These are phyloP conservation scores for Suillus ampliporus DNA, from an alignment of 768 basidiomycete genomes.

Conservation along the genomic window DNA sequence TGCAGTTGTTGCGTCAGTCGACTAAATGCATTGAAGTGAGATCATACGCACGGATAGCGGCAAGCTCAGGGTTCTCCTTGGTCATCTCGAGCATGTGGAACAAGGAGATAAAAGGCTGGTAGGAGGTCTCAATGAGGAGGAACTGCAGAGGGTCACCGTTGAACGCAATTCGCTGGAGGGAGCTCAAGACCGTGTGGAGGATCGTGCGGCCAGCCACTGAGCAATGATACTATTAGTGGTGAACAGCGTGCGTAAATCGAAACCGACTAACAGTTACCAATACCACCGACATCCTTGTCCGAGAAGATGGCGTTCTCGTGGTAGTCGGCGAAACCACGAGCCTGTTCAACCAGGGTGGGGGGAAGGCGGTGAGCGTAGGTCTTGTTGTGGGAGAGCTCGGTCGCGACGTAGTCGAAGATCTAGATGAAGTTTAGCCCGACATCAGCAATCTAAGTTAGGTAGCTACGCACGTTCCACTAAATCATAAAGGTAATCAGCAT, in stretches of 20 bases:
- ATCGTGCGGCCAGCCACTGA: conserved; percentile 85
- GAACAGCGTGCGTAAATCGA: conserved; percentile 2
- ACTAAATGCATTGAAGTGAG: conserved; percentile 1
- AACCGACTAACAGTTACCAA: conserved; percentile 75
- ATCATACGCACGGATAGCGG: conserved; percentile 64
- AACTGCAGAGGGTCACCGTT: conserved; percentile 81
- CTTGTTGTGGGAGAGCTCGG: conserved; percentile 80
- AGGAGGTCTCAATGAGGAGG: conserved; percentile 78
- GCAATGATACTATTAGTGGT: background rate
- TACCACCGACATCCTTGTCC: conserved; percentile 58
- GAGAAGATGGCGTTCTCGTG: conserved; percentile 83
- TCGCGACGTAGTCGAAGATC: conserved; percentile 81
- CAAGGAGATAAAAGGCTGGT: conserved; percentile 91
- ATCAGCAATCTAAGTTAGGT: background rate
- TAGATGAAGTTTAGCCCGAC: conserved; percentile 28
- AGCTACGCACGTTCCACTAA: conserved; percentile 73
- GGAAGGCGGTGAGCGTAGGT: conserved; percentile 81
- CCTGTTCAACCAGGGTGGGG: conserved; percentile 78
- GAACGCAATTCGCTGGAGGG: conserved; percentile 80
- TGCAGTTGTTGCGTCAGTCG: conserved; percentile 34
- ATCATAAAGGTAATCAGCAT: conserved; percentile 18
- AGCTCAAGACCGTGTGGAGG: conserved; percentile 69
- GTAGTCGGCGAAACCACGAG: conserved; percentile 76
- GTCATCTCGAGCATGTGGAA: conserved; percentile 76
- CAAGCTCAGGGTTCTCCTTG: conserved; percentile 61